Conservation (phyloP, 345 rosid genomes). For the Erodium maritimum region DNA sequence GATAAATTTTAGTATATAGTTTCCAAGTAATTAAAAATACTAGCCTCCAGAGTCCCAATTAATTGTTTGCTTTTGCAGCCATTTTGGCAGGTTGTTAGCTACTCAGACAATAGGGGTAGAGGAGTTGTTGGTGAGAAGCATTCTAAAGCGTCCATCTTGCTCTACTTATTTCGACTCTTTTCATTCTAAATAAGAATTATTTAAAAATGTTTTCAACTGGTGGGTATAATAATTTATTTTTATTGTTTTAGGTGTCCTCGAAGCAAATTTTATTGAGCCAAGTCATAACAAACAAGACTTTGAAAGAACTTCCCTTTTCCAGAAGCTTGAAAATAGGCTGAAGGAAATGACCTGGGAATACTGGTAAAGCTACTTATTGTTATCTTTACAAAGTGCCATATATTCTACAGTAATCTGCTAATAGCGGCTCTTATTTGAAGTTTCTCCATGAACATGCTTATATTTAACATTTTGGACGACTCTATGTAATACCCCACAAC, state of each 20-base stretch:
- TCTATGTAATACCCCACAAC: too few species aligned
- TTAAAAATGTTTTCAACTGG: constrained; percentile 1
- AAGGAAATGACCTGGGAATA: constrained; percentile 90
- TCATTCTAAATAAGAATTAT: neutral
- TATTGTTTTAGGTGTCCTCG: constrained; percentile 54
- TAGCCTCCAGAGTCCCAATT: neutral
- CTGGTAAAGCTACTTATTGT: constrained; percentile 36
- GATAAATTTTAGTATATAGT: neutral
- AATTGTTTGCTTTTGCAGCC: constrained; percentile 43
- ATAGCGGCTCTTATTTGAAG: neutral
- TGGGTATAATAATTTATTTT: neutral
- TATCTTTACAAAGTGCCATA: neutral
- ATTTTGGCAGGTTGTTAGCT: constrained; percentile 66
- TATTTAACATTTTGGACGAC: too few species aligned
- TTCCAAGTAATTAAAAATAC: neutral
- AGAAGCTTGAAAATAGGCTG: constrained; percentile 82
- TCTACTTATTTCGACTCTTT: constrained; percentile 6
- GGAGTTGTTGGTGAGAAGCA: constrained; percentile 84
- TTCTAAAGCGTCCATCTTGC: constrained; percentile 8
- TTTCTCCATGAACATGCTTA: neutral
- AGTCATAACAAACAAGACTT: constrained; percentile 95
- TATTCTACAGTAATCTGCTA: neutral
- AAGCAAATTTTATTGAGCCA: constrained; percentile 90
- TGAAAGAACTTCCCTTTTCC: constrained; percentile 90
- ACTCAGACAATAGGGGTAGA: constrained; percentile 44